Base-by-base conservation (phyloP, 176 grass and related monocot species). In the Carex pumila region DNA sequence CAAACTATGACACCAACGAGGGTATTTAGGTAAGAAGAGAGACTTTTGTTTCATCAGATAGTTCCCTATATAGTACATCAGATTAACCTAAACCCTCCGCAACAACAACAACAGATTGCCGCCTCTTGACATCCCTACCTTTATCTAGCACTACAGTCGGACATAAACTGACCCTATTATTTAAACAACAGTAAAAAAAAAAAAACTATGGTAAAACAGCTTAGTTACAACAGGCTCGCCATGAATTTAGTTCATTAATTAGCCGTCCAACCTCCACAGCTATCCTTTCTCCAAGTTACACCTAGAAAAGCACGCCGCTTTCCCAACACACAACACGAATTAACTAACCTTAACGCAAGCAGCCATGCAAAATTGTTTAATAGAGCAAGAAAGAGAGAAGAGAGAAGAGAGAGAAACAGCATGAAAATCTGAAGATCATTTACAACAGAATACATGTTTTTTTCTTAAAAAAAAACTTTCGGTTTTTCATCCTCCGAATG, bases 321-420 rank as follows among this genome's bases (percentile, higher is more conserved):
- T 83, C 62, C 81, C 62, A 82, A 65, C 58, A 83, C 61, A 66
- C 39, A 66, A 69, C 81, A 49, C 31, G 17, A 81, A 81, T 81
- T 81, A 58, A 61, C 79, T 47, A 61, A 61, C 79, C 79, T 81
- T 62, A 62, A 81, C 37, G 73, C 50, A 81, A 81, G 79, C 79
- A 81, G 79, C 58, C 80, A 83, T 83, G 81, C 81, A 83, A 83
- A 83, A 83, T 83, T 83, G 81, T 83, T 83, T 83, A 64, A 83
- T 18, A 65, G 79, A 61, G 79, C n/a, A 18, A 59, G 29, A 75
- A 7, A 81, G 79, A 61, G 78, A 81, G 49, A 36, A 53, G 64
- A 53, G 25, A 54, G 71, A 76, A 73, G n/a, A n/a, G 52, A 77
- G 45, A 54, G 71, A 76, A 73, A 83, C 60, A 83, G 60, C 81